A percentile compares a stretch with the other conserved stretches of the same genome.
Evolutionary conservation across 1,284 basidiomycete species (phyloP).

Genomic region (Sphaerobolus stellatus): DNA sequence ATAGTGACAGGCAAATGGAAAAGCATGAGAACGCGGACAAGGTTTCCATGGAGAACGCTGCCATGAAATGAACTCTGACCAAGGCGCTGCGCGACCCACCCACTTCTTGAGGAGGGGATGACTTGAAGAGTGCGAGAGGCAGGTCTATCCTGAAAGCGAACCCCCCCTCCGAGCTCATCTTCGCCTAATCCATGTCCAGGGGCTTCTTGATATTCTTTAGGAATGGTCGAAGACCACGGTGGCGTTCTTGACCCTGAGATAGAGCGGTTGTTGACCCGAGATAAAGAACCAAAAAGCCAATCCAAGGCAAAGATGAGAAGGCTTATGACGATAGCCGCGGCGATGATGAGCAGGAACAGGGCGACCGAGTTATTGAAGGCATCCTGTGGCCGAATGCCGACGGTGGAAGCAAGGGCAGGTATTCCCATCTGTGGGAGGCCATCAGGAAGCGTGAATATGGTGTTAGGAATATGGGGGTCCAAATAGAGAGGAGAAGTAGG

Average conservation of each 20-base stretch:
- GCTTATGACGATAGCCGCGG: conserved; percentile 68
- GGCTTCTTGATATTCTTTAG: conserved; percentile 41
- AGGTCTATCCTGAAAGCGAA: conserved; percentile 34
- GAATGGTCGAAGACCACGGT: conserved; percentile 48
- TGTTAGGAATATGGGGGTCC: conserved; percentile 64
- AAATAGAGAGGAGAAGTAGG: conserved; percentile 76
- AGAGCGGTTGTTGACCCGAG: conserved; percentile 33
- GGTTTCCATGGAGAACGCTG: conserved; percentile 81
- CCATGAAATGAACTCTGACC: conserved; percentile 74
- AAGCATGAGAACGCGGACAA: conserved; percentile 83
- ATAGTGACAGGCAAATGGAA: conserved; percentile 95
- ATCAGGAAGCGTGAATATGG: conserved; percentile 67
- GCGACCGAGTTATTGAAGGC: conserved; percentile 83
- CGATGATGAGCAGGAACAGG: conserved; percentile 81
- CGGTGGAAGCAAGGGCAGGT: conserved; percentile 72
- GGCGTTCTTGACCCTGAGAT: conserved; percentile 22
- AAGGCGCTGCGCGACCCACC: conserved; percentile 60
- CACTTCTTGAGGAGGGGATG: conserved; percentile 17
- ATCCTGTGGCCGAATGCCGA: conserved; percentile 81
- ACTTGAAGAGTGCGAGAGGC: conserved; percentile 23
- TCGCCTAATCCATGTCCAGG: conserved; percentile 10
- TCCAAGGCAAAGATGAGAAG: conserved; percentile 74
- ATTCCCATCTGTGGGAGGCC: conserved; percentile 63
- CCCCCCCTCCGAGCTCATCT: conserved; percentile 23
- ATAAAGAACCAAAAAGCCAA: conserved; percentile 42